Percentiles rank a stretch among this genome's conserved stretches.
These are phyloP conservation scores for Sclerotinia sclerotiorum DNA, from an alignment of 2,329 filamentous ascomycete genomes.

Conservation along the genomic window DNA sequence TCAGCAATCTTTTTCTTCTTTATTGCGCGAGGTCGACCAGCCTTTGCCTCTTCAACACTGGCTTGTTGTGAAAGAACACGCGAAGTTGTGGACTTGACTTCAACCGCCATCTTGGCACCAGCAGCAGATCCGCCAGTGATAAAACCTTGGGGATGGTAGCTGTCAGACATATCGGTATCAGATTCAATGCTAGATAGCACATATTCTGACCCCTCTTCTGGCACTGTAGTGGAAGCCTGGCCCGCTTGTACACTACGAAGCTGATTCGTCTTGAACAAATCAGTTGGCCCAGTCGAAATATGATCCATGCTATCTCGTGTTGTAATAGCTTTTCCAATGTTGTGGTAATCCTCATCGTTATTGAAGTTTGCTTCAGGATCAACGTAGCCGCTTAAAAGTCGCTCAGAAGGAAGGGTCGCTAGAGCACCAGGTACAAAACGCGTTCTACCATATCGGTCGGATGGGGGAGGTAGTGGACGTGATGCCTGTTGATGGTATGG, in stretches of 20 bases:
- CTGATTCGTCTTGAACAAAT: constrained; percentile 13
- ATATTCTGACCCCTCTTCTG: constrained; percentile 15
- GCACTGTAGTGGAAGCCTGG: not conserved
- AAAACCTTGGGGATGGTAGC: not conserved
- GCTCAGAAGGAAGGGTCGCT: constrained; percentile 48
- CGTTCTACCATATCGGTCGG: constrained; percentile 38
- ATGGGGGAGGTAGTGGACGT: not conserved
- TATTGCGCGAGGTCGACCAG: not conserved
- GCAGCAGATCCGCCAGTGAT: not conserved
- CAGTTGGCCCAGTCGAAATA: not conserved
- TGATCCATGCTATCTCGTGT: constrained; percentile 19
- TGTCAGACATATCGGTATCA: constrained; percentile 13
- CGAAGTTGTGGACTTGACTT: constrained; percentile 12
- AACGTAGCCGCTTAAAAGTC: constrained; percentile 43
- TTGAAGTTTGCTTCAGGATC: constrained; percentile 26
- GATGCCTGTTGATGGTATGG: constrained; percentile 22
- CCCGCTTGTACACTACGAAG: not conserved
- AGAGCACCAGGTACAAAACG: constrained; percentile 46
- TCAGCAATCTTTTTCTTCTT: constrained; percentile 33
- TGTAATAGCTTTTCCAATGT: constrained; percentile 23
- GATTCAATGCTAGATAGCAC: constrained; percentile 20
- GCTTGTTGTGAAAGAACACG: constrained; percentile 6
- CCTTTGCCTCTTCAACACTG: constrained; percentile 5
- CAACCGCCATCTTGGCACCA: constrained; percentile 5
- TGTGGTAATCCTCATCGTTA: constrained; percentile 16